Percentiles rank a stretch among this genome's conserved stretches.
Conservation (phyloP, 176 grass and related monocot species). For the Alopecurus myosuroides region DNA sequence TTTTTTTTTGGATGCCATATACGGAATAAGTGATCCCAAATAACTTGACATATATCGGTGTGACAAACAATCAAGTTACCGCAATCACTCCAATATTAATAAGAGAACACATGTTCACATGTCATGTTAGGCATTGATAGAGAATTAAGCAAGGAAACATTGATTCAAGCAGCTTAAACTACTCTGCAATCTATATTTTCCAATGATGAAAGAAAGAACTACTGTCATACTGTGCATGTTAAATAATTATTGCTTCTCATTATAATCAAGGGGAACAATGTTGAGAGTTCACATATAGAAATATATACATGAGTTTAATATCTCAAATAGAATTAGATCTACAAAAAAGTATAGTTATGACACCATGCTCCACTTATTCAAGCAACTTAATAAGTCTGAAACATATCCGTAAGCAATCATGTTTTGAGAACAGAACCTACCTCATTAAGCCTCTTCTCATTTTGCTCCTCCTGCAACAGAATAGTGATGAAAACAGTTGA, state of each 20-base stretch:
- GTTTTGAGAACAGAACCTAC: slow-evolving; percentile 26
- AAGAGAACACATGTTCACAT: not conserved
- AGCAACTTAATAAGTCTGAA: slow-evolving; percentile 5
- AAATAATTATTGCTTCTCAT: not conserved
- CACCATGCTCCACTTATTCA: not conserved
- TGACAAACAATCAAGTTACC: not conserved
- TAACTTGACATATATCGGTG: not conserved
- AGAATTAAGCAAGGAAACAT: no score
- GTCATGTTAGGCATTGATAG: not conserved
- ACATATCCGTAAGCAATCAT: not conserved
- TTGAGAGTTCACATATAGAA: not conserved
- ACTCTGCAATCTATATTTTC: not conserved
- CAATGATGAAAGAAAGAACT: not conserved
- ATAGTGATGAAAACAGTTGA: slow-evolving; percentile 3
- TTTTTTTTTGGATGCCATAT: no score
- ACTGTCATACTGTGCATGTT: not conserved
- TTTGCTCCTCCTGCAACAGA: slow-evolving; percentile 57
- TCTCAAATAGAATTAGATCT: not conserved
- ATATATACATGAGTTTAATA: not conserved
- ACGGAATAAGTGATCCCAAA: not conserved
- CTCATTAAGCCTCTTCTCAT: slow-evolving; percentile 67
- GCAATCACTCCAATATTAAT: not conserved
- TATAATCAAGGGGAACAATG: not conserved
- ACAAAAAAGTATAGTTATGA: not conserved
- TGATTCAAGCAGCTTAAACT: not conserved